A percentile compares a stretch with the other conserved stretches of the same genome.
Evolutionary conservation across 371 early-diverging fungal genomes (phyloP).

Genomic region (Rhizopus stolonifer): DNA sequence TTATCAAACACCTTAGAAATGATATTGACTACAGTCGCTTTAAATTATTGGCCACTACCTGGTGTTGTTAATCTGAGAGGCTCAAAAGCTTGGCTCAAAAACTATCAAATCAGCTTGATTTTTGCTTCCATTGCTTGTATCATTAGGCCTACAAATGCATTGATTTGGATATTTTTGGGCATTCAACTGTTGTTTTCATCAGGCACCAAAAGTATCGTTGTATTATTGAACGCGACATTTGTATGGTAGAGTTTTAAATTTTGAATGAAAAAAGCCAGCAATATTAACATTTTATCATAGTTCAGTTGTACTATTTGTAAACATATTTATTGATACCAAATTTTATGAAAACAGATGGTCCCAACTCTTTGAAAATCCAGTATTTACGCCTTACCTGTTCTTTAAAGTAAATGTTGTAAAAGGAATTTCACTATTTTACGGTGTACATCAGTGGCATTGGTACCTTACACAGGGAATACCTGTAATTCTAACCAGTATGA

Average conservation of each 20-base stretch:
- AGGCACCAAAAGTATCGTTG: slow-evolving; percentile 4
- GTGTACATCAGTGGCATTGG: slow-evolving; percentile 88
- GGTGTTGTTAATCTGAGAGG: neutral
- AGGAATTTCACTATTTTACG: slow-evolving; percentile 84
- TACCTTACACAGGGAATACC: slow-evolving; percentile 85
- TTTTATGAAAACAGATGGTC: slow-evolving; percentile 25
- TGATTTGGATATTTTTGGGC: slow-evolving; percentile 81
- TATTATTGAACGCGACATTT: slow-evolving; percentile 30
- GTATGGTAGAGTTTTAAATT: slow-evolving; percentile 23
- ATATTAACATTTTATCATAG: slow-evolving; percentile 16
- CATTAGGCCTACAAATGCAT: slow-evolving; percentile 82
- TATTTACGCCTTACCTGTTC: slow-evolving; percentile 76
- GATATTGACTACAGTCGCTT: slow-evolving; percentile 60
- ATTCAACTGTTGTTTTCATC: slow-evolving; percentile 41
- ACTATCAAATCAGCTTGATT: slow-evolving; percentile 50
- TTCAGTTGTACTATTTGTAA: slow-evolving; percentile 36
- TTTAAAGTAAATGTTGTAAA: slow-evolving; percentile 76
- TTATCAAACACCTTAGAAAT: slow-evolving; percentile 75
- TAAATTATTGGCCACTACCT: slow-evolving; percentile 75
- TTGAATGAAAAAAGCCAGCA: neutral
- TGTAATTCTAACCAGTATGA: slow-evolving; percentile 67
- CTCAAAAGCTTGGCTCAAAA: slow-evolving; percentile 14
- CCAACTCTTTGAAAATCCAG: slow-evolving; percentile 13
- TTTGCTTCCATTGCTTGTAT: slow-evolving; percentile 79
- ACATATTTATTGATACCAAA: slow-evolving; percentile 61